Base-by-base conservation (phyloP, 2,329 filamentous ascomycete species). In the Aspergillus hortae region DNA sequence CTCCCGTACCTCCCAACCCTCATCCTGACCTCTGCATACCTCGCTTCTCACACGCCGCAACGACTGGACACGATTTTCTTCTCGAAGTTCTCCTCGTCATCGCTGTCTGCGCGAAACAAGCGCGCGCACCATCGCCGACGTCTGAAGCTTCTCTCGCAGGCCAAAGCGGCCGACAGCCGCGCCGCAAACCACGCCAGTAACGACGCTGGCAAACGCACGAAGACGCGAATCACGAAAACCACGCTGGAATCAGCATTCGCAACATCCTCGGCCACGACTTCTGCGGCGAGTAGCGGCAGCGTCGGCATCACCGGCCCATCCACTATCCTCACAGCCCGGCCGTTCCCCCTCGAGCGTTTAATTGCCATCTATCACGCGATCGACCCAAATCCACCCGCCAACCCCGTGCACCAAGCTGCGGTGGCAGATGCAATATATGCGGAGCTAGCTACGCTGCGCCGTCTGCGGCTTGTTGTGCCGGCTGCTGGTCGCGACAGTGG, bases 11-110 rank as follows among this genome's bases (percentile, higher is more conserved):
- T 76, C 57, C 64, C 76, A n/a, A 74, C 74, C 12, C 58, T 77
- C 36, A 66, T 79, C 55, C 65, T 79, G 38, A 71, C 76, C 30
- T 71, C 76, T 21, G 71, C 75, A 44, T 78, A 77, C 56, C 63
- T 79, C 15, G 75, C 76, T 45, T 76, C 74, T 10, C 71, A 77
- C 58, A 78, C 68, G 23, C 74, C 73, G 1, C 71, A 73, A 46
- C 68, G 75, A 35, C 67, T 77, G 11, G 76, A 79, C 59, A 76
- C 74, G 6, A 71, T 76, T 50, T 75, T 78, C 54, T 78, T 79
- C 61, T 77, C 75, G 7, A 77, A 77, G 57, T 72, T 76, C 48
- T 75, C 75, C 12, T 72, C 72, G 6, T 71, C 72, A 1, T 74
- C 72, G 0, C 59, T 70, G 36, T 74, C 72, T 25, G 70, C 69